Conservation (phyloP, 2,329 filamentous ascomycete genomes). For the Pseudogymnoascus sp. region DNA sequence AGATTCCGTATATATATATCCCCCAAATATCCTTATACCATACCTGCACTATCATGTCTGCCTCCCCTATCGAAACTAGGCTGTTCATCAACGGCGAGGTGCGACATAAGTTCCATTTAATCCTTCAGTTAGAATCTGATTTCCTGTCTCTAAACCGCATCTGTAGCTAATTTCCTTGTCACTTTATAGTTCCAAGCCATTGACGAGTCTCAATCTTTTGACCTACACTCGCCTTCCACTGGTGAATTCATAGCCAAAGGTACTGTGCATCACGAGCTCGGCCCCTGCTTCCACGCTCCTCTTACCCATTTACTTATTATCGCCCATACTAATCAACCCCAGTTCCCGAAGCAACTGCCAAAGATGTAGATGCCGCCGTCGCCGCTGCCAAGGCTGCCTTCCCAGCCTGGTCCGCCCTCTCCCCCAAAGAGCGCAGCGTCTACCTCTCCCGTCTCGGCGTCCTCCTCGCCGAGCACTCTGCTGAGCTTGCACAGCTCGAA, state of each 20-base stretch:
- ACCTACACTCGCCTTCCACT: not conserved
- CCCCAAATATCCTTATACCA: not conserved
- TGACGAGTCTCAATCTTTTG: not conserved
- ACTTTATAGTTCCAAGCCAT: not conserved
- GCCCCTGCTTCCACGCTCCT: not conserved
- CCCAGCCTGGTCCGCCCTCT: conserved; percentile 38
- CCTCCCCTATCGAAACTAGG: conserved; percentile 8
- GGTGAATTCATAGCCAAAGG: not conserved
- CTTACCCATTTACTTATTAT: not conserved
- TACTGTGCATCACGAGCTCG: not conserved
- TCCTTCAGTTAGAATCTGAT: not conserved
- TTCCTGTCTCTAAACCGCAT: not conserved
- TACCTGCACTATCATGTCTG: not conserved
- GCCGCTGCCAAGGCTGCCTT: conserved; percentile 39
- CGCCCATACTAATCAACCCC: not conserved
- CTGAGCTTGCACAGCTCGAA: conserved; percentile 40
- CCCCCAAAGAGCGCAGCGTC: conserved; percentile 37
- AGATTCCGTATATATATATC: not conserved
- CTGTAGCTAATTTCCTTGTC: not conserved
- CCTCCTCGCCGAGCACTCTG: conserved; percentile 30
- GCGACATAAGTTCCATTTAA: not conserved
- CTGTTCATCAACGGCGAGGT: conserved; percentile 13
- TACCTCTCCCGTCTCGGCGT: conserved; percentile 27
- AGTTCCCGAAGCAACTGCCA: conserved; percentile 34
- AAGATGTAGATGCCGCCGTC: conserved; percentile 42